Evolutionary conservation across 2,329 filamentous ascomycete genomes (phyloP), one percentile per base, ranked within the genome.

Genomic region (Cercospora nicotianae): DNA sequence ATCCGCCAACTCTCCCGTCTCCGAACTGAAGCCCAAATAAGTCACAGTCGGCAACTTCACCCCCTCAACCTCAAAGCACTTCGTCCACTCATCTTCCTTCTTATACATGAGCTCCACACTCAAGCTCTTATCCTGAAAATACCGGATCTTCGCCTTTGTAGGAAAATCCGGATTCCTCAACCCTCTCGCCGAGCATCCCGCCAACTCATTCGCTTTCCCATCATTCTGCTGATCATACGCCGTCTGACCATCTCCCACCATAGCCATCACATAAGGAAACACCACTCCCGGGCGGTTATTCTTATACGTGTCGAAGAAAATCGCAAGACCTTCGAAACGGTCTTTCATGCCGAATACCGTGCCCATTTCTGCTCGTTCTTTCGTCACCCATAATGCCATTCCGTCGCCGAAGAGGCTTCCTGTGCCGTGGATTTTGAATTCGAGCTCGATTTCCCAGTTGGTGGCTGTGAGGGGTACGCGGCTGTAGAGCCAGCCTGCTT

Each of bases 241-340:
- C 6, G 91, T 96, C 78, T 93, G 85, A 70, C 95, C 94, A 79
- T 99, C 95, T 68, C 95, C 95, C 73, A 93, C 85, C 95, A 98
- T 98, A 70, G 94, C 94, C 94, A 98, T 97, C 76, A 99, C 91
- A 78, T 97, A 97, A 61, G 95, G 95, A 82, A 99, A 99, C 58
- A 97, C 91, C 51, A 93, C 91, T 53, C 95, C 95, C 0, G 95
- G 94, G 13, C 95, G 89, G 84, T 97, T 97, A 85, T 99, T 99
- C 89, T 99, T 99, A 86, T 99, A 99, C 55, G 95, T 99, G 79
- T 99, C 95, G 82, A 99, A 88, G 84, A 97, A 98, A 80, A 99
- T 87, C 64, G 93, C 95, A 58, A 99, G 86, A 4, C 95, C 95
- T 80, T 99, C 94, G 75, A 98, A 99, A 72, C 88, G 88, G 82